Percentiles rank a stretch among this genome's conserved stretches.
These are phyloP conservation scores for Fermentozyma sake DNA, from an alignment of 1,139 yeast genomes.

Conservation along the genomic window DNA sequence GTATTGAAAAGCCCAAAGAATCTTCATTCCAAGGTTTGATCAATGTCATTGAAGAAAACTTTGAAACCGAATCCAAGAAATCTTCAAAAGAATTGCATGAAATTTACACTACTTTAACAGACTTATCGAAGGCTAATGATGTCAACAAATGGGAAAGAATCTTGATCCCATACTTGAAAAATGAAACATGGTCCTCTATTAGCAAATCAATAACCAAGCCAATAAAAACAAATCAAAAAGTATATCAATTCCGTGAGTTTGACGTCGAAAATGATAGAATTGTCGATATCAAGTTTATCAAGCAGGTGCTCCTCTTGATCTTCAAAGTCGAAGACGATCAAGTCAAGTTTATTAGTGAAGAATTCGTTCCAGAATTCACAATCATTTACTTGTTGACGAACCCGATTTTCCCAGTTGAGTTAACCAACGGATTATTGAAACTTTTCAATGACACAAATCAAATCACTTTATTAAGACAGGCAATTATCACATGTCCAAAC, in stretches of 20 bases:
- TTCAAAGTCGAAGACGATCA: conserved; percentile 19
- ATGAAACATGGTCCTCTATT: conserved; percentile 22
- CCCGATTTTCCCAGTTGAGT: conserved; percentile 71
- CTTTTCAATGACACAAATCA: conserved; percentile 37
- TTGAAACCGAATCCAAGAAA: conserved; percentile 16
- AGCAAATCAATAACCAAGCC: conserved; percentile 13
- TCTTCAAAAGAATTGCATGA: conserved; percentile 19
- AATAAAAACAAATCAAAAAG: conserved; percentile 6
- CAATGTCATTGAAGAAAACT: conserved; percentile 15
- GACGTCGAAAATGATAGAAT: conserved; percentile 67
- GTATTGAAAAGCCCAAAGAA: conserved; percentile 26
- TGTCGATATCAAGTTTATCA: conserved; percentile 58
- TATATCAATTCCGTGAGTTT: conserved; percentile 34
- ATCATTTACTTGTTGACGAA: conserved; percentile 77
- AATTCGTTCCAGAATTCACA: conserved; percentile 52
- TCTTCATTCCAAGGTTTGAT: conserved; percentile 13
- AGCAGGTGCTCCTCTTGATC: conserved; percentile 42
- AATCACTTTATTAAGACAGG: conserved; percentile 71
- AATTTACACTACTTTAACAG: conserved; percentile 19
- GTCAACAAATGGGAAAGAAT: conserved; percentile 28
- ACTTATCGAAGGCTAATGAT: conserved; percentile 15
- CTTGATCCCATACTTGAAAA: conserved; percentile 31
- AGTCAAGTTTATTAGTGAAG: conserved; percentile 16
- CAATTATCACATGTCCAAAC: conserved; percentile 73
- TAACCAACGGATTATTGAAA: conserved; percentile 50